Conservation (phyloP, 768 basidiomycete species). For the Mycena rosella region DNA sequence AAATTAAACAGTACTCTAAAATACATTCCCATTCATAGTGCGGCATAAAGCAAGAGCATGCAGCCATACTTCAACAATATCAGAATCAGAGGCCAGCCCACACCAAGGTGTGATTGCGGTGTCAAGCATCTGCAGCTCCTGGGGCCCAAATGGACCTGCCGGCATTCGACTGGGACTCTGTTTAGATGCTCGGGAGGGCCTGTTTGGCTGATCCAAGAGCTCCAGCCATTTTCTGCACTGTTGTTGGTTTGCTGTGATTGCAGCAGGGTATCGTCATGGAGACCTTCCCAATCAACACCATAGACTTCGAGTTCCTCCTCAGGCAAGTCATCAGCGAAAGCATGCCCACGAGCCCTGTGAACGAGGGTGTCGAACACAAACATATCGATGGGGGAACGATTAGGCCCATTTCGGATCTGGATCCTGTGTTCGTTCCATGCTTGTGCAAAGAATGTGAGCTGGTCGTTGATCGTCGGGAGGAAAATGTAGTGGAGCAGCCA, state of each 20-base stretch:
- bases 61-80: no score
- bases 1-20: no score
- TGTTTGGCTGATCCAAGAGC: neutral
- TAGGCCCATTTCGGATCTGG: neutral
- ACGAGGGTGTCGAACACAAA: neutral
- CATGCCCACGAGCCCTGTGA: neutral
- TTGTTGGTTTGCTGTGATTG: constrained; percentile 12
- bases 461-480: neutral
- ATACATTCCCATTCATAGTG: no score
- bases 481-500: neutral
- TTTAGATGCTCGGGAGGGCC: no score
- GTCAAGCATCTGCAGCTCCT: no score
- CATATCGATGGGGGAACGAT: neutral
- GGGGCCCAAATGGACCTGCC: no score
- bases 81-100: no score
- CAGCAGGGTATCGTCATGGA: constrained; percentile 19
- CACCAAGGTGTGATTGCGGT: no score
- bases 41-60: no score
- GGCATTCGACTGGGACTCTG: no score
- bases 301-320: constrained; percentile 24
- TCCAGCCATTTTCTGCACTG: neutral
- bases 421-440: neutral
- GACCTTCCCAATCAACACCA: constrained; percentile 29
- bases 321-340: neutral
- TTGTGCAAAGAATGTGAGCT: neutral